Evolutionary conservation across 1,284 basidiomycete species (phyloP).

Genomic region (Tilletia horrida): DNA sequence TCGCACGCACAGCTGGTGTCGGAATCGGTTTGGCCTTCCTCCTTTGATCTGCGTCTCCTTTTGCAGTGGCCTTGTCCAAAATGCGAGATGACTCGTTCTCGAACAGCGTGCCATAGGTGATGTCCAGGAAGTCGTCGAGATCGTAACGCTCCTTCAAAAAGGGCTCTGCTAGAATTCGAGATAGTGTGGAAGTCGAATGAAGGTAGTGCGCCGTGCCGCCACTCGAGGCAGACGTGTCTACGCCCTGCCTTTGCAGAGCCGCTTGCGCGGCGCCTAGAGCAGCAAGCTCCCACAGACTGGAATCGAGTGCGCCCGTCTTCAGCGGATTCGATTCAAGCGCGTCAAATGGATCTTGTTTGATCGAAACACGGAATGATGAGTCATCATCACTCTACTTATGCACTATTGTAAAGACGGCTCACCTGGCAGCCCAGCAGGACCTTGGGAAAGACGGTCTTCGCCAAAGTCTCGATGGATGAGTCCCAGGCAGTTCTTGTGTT

Average conservation of each 20-base stretch:
- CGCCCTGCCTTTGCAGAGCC: conserved; percentile 13
- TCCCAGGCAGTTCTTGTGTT: conserved; percentile 82
- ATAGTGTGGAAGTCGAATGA: conserved; percentile 74
- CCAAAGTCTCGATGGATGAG: conserved; percentile 71
- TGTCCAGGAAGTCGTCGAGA: conserved; percentile 95
- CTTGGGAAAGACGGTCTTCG: conserved; percentile 44
- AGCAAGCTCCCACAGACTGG: conserved; percentile 87
- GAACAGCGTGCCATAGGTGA: conserved; percentile 88
- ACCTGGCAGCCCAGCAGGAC: conserved; percentile 33
- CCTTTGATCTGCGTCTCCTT: background rate
- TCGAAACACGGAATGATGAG: background rate
- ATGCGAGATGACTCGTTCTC: conserved; percentile 77
- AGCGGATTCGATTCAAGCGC: conserved; percentile 70
- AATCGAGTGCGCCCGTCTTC: conserved; percentile 73
- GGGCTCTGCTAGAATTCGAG: conserved; percentile 80
- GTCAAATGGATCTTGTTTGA: conserved; percentile 63
- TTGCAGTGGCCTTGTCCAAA: conserved; percentile 56
- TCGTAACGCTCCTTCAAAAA: conserved; percentile 87
- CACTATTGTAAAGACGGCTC: background rate
- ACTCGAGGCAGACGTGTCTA: background rate
- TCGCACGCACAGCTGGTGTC: background rate
- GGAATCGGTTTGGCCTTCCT: conserved; percentile 3
- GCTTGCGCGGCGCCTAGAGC: conserved; percentile 60
- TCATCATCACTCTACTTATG: too few relatives aligned
- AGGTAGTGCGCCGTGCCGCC: conserved; percentile 71